These are phyloP conservation scores for Urtica urens DNA, from an alignment of 306 rosid genomes.

Conservation along the genomic window DNA sequence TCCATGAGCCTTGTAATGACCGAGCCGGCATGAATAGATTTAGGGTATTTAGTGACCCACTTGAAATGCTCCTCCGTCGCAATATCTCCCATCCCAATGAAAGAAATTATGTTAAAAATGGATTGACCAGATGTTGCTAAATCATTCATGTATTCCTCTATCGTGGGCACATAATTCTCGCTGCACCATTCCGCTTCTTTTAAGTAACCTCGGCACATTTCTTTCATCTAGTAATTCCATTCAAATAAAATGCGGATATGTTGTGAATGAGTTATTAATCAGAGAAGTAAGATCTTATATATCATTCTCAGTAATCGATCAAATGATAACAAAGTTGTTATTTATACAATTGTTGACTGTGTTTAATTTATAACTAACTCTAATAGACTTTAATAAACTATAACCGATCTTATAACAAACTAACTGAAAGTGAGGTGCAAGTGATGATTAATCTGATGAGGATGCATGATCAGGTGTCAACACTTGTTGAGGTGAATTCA, in stretches of 20 bases:
- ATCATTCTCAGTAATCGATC: neutral
- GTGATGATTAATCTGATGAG: too few relatives aligned
- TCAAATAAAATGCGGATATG: neutral
- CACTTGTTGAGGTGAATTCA: too few relatives aligned
- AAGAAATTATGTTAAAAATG: neutral
- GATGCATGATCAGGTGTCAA: too few relatives aligned
- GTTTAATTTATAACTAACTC: too few relatives aligned
- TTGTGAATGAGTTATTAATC: neutral
- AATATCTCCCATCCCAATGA: neutral
- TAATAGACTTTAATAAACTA: too few relatives aligned
- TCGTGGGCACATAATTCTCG: constrained; percentile 8
- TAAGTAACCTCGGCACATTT: neutral
- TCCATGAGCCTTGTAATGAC: constrained; percentile 17
- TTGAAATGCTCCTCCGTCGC: constrained; percentile 8
- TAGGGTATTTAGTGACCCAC: constrained; percentile 12
- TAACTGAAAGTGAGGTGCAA: too few relatives aligned
- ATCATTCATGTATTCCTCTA: constrained; percentile 21
- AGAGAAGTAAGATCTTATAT: neutral
- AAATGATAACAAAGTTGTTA: too few relatives aligned
- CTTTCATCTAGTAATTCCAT: constrained; percentile 1
- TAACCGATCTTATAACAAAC: too few relatives aligned
- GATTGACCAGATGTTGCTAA: neutral
- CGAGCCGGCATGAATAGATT: constrained; percentile 4
- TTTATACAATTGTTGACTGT: too few relatives aligned
- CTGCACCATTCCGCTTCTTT: constrained; percentile 21